Base-by-base conservation (phyloP, 768 basidiomycete species). In the Mycena chlorophos region DNA sequence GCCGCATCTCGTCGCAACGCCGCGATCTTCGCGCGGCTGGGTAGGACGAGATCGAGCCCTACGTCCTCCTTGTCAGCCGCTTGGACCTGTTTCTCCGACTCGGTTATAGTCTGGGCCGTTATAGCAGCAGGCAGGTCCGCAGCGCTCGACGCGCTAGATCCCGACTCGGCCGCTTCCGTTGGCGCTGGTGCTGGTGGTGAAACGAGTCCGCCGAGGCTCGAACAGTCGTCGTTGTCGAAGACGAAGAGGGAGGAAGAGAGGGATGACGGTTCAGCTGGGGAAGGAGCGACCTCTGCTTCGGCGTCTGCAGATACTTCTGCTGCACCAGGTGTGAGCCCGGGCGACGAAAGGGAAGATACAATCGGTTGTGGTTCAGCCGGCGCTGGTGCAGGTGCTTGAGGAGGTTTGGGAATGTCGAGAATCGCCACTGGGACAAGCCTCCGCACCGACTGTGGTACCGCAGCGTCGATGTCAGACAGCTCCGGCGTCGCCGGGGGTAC, bases 391-490 rank as follows among this genome's bases (percentile, higher is more conserved):
- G n/a, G n/a, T n/a, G n/a, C n/a, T n/a, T n/a, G n/a, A n/a, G n/a
- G n/a, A n/a, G n/a, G n/a, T n/a, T n/a, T n/a, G n/a, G n/a, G n/a
- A n/a, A n/a, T n/a, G n/a, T n/a, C n/a, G 28, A 57, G 45, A 26
- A 57, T 51, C 31, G 43, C 6, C 2, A 57, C 39, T 29, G 56
- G 56, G 8, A 57, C 28, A 5, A 57, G 51, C 34, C 46, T 26
- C 31, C 29, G 51, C 16, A 57, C 20, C 2, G 25, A n/a, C 10
- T 48, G 26, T 20, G 51, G 45, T 19, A 52, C 28, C 37, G 25
- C 43, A 29, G 4, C 4, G 1, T 38, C 37, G 27, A 19, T 43
- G 19, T 25, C 39, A 23, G 16, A 16, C 28, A 22, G 12, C 12
- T 40, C 39, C 12, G 39, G 39, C 39, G 12, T 6, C 8, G 10